A percentile compares a stretch with the other conserved stretches of the same genome.
These are phyloP conservation scores for Termitomyces sp. DNA, from an alignment of 768 basidiomycete genomes.

Conservation along the genomic window DNA sequence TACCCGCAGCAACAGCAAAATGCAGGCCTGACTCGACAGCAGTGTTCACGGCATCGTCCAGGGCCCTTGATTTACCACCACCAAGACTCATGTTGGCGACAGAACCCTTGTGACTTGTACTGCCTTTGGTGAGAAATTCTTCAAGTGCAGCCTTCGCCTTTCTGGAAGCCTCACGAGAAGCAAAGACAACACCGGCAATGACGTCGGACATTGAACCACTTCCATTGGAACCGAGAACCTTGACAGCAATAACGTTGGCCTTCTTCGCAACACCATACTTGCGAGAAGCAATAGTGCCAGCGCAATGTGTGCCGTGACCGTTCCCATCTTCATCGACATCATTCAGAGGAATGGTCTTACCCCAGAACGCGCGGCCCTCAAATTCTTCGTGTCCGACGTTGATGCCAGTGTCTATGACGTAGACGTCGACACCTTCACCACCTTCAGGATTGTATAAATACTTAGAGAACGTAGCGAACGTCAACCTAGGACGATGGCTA, in stretches of 20 bases:
- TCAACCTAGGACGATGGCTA: conserved; percentile 76
- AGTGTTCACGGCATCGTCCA: conserved; percentile 80
- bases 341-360: conserved; percentile 81
- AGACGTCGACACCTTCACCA: conserved; percentile 94
- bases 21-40: conserved; percentile 85
- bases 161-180: conserved; percentile 42
- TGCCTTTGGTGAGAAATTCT: conserved; percentile 68
- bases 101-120: conserved; percentile 85
- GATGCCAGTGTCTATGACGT: conserved; percentile 87
- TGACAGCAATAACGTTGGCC: conserved; percentile 85
- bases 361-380: conserved; percentile 87
- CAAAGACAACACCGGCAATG: conserved; percentile 82
- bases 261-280: conserved; percentile 96
- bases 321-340: conserved; percentile 90
- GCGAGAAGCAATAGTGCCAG: conserved; percentile 90
- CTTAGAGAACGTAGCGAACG: conserved; percentile 76
- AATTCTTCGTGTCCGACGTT: conserved; percentile 83
- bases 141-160: conserved; percentile 58
- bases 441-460: conserved; percentile 68
- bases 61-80: conserved; percentile 82
- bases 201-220: conserved; percentile 96
- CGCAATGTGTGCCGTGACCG: conserved; percentile 94
- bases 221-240: conserved; percentile 92
- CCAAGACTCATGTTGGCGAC: conserved; percentile 98
- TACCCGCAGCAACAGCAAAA: conserved; percentile 95